phyloP scores from a whole-genome alignment of 202 grass and related monocot species.

The Panicum hallii region DNA sequence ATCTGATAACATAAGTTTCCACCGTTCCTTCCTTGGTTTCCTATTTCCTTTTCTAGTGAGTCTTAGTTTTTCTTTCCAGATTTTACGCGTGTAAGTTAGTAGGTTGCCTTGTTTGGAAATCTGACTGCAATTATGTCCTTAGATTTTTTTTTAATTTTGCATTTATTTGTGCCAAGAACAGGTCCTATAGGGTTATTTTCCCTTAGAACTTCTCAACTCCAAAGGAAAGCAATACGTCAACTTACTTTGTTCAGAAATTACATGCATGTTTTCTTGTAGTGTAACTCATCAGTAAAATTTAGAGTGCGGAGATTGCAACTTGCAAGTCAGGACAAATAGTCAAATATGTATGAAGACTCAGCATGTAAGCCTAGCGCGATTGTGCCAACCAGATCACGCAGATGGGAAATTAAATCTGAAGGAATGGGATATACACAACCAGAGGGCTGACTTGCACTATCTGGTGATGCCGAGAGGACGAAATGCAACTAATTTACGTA shows the following conservation, averaged over 20 bases:
- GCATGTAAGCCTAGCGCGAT: neutral
- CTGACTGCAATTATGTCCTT: too few species aligned
- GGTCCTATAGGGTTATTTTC: neutral
- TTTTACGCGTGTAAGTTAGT: too few species aligned
- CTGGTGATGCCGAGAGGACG: neutral
- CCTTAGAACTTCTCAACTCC: neutral
- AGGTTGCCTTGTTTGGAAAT: too few species aligned
- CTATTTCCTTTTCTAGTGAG: neutral
- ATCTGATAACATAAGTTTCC: neutral
- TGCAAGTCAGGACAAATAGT: neutral
- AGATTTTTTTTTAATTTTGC: too few species aligned
- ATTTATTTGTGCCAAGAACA: neutral
- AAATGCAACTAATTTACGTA: neutral
- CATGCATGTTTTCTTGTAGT: neutral
- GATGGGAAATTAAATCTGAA: neutral
- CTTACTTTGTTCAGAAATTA: neutral
- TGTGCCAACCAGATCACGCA: neutral
- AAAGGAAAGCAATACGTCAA: neutral
- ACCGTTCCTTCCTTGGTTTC: neutral
- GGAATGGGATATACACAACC: neutral
- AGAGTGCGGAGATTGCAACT: neutral
- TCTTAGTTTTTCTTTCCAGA: neutral
- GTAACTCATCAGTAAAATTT: constrained; percentile 21
- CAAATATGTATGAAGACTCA: neutral
- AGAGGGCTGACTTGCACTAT: neutral